These are phyloP conservation scores for Uronychia setigera DNA, from an alignment of 73 alveolate species.

Conservation along the genomic window DNA sequence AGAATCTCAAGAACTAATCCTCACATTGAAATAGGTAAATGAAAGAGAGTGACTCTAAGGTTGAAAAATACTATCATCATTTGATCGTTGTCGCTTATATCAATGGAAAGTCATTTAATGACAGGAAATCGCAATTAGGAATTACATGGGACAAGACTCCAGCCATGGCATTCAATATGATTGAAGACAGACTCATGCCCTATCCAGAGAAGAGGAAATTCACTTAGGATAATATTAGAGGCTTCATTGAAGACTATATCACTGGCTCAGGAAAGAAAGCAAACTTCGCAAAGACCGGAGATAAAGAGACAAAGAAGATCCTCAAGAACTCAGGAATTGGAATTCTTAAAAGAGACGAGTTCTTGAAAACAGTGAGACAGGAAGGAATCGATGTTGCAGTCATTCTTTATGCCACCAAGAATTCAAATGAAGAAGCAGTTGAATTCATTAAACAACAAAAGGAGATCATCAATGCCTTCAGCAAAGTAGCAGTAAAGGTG, in stretches of 20 bases:
- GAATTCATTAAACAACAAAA: not conserved
- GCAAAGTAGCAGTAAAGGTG: not conserved
- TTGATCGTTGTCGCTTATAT: slow-evolving; percentile 41
- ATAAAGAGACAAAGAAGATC: not conserved
- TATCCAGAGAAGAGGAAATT: slow-evolving; percentile 30
- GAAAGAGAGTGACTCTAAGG: not conserved
- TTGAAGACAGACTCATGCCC: slow-evolving; percentile 42
- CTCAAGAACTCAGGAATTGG: not conserved
- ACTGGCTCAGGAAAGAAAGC: slow-evolving; percentile 4
- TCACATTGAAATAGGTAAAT: not conserved
- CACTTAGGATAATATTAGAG: slow-evolving; percentile 4
- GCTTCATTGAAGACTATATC: slow-evolving; percentile 3
- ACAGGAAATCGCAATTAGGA: slow-evolving; percentile 20
- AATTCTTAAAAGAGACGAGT: not conserved
- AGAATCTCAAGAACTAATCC: not conserved
- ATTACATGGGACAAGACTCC: slow-evolving; percentile 50
- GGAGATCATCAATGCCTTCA: not conserved
- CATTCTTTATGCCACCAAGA: not conserved
- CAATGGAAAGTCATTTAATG: slow-evolving; percentile 7
- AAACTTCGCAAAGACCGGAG: not conserved
- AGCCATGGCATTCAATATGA: slow-evolving; percentile 37
- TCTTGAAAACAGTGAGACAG: not conserved
- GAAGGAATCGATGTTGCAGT: not conserved
- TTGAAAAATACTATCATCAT: not conserved
- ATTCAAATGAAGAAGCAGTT: too few relatives aligned